Evolutionary conservation across 1,284 basidiomycete species (phyloP), one percentile per base, ranked within the genome.

Genomic region (Ceratobasidium sp.): DNA sequence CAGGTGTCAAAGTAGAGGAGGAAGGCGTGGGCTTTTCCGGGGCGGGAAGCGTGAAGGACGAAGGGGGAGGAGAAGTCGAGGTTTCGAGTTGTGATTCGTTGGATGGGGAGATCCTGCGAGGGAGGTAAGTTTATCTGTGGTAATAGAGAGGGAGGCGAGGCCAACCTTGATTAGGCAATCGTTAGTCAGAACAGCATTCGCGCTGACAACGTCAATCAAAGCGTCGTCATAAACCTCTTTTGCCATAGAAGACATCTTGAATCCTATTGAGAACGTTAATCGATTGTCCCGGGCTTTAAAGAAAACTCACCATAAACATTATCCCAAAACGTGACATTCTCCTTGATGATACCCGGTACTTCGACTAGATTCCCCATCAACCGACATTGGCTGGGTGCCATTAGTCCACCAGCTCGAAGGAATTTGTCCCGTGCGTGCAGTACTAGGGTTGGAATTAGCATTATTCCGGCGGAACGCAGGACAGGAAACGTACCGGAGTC

Each of bases 1-100:
- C 96, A 97, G 0, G 93, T 93, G 86, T 98, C 97, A 83, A 98
- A 98, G 86, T 97, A 97, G n/a, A 96, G 91, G 39, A 97, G 88
- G 86, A 98, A 92, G 3, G 95, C 91, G 82, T 93, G 92, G 64
- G 96, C 89, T 81, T 92, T 93, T 87, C 77, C 89, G 88, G 28
- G 88, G 86, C 1, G 90, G 87, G 1, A 93, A 5, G 92, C 90
- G 33, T 86, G 84, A 46, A 98, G 89, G 1, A 87, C 89, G 86
- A 98, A 98, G 0, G 91, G 84, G 0, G 94, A 90, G 12, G 90
- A 87, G 85, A 97, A 97, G 81, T 95, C 91, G 77, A 97, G 91
- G 80, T 95, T 92, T 61, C 90, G 89, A 42, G 90, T 78, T 0
- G 91, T 91, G 72, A 94, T 89, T 4, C 88, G 88, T 80, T 88